Evolutionary conservation across 2,329 filamentous ascomycete species (phyloP).

Genomic region (Waltergamsia citrina): DNA sequence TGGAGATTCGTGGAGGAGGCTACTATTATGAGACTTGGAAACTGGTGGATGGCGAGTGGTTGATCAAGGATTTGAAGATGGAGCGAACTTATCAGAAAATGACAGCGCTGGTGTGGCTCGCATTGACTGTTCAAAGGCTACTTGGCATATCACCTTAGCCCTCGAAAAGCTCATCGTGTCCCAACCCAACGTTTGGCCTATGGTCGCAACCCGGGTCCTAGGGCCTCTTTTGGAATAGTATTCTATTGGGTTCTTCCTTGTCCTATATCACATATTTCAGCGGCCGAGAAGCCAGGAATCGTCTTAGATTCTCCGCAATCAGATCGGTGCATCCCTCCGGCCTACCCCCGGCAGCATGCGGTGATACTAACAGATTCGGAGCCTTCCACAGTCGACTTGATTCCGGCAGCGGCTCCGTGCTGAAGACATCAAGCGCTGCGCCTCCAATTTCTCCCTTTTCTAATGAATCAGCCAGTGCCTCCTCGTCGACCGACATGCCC

Average conservation of each 20-base stretch:
- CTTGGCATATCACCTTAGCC: no score
- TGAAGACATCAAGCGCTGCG: conserved; percentile 40
- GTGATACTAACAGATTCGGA: conserved; percentile 42
- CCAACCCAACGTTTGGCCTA: no score
- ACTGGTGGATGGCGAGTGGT: conserved; percentile 12
- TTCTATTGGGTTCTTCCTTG: no score
- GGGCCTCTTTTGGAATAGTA: no score
- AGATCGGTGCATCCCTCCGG: conserved; percentile 50
- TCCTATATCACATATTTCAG: conserved; percentile 48
- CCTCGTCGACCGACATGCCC: conserved; percentile 39
- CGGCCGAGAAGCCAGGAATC: conserved; percentile 47
- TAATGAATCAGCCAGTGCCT: conserved; percentile 34
- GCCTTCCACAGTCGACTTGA: conserved; percentile 37
- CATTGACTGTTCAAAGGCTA: neutral
- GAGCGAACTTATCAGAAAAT: conserved; percentile 11
- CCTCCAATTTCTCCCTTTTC: conserved; percentile 32
- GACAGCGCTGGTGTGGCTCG: conserved; percentile 4
- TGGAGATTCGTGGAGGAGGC: conserved; percentile 12
- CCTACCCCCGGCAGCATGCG: conserved; percentile 49
- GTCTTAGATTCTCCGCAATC: conserved; percentile 51
- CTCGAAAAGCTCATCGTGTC: no score
- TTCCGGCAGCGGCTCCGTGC: conserved; percentile 32
- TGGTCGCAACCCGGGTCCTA: no score
- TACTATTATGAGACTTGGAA: conserved; percentile 14
- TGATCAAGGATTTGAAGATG: conserved; percentile 11